Percentiles rank a stretch among this genome's conserved stretches.
These are phyloP conservation scores for Hymenoscyphus linearis DNA, from an alignment of 2,329 filamentous ascomycete genomes.

Conservation along the genomic window DNA sequence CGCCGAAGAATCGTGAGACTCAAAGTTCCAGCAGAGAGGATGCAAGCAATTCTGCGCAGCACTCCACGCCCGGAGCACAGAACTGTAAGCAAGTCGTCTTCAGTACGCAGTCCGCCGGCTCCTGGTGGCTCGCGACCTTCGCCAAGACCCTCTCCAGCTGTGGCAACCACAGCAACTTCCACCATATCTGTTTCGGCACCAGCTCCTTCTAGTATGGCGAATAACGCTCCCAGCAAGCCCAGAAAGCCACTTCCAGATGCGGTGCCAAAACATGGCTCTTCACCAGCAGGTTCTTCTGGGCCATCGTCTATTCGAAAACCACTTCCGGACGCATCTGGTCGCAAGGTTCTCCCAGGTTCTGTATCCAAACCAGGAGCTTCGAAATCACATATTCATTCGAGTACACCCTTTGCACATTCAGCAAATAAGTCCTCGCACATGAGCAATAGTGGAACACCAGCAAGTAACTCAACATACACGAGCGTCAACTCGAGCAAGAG, in stretches of 20 bases:
- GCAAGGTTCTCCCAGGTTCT: constrained; percentile 6
- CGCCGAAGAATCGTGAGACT: constrained; percentile 19
- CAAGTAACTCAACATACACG: background rate
- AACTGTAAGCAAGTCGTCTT: constrained; percentile 9
- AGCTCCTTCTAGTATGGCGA: background rate
- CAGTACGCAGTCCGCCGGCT: constrained; percentile 18
- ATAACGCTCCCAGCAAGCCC: constrained; percentile 14
- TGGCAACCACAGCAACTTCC: constrained; percentile 11
- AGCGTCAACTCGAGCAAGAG: background rate
- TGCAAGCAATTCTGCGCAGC: constrained; percentile 15
- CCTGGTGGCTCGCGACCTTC: constrained; percentile 14
- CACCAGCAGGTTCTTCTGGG: background rate
- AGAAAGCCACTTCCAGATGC: constrained; percentile 9
- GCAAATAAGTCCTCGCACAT: background rate
- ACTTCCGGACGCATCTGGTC: background rate
- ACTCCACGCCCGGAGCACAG: constrained; percentile 14
- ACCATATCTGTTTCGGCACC: constrained; percentile 9
- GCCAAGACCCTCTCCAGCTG: constrained; percentile 8
- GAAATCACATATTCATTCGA: background rate
- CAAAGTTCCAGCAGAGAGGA: constrained; percentile 6
- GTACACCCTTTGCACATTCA: background rate
- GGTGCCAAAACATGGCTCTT: background rate
- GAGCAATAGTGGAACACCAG: background rate
- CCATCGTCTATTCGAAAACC: background rate
- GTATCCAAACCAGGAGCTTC: background rate